Conservation (phyloP, 768 basidiomycete species). For the Mycena amicta region DNA sequence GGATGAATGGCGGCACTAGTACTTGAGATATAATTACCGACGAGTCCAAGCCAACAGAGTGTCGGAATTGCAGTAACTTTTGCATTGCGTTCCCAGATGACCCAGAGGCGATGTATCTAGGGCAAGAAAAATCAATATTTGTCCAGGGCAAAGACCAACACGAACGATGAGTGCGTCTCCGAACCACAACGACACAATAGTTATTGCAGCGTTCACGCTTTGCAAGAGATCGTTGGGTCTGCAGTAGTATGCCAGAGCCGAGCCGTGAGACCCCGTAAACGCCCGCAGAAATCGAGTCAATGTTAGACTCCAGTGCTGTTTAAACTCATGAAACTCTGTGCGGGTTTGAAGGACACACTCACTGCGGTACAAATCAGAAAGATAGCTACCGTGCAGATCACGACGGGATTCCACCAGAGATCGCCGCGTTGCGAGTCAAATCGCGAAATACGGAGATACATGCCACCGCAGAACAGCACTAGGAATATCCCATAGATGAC, state of each 20-base stretch:
- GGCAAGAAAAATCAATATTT: not conserved
- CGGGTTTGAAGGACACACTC: not conserved
- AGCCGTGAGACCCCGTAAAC: not conserved
- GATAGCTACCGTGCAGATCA: constrained; percentile 6
- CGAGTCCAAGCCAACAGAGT: not conserved
- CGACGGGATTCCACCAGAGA: constrained; percentile 8
- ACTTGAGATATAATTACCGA: not conserved
- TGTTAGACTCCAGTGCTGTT: constrained; percentile 10
- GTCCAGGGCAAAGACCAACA: not conserved
- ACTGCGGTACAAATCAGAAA: constrained; percentile 2
- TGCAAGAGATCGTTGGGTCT: not conserved
- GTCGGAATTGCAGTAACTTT: not conserved
- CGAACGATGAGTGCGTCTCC: constrained; percentile 12
- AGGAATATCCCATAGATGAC: constrained; percentile 4
- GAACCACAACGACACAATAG: constrained; percentile 1
- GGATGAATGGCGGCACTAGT: not conserved
- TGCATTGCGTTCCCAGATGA: constrained; percentile 1
- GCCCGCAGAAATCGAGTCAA: constrained; percentile 1
- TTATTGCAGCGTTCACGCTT: not conserved
- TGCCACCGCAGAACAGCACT: not conserved
- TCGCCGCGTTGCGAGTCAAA: not conserved
- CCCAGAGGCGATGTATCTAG: constrained; percentile 12
- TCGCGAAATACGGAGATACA: not conserved
- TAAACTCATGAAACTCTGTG: not conserved
- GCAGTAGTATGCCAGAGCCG: too few species aligned